A percentile compares a stretch with the other conserved stretches of the same genome.
Conservation (phyloP, 2,329 filamentous ascomycete genomes). For the Aureobasidium sp. region DNA sequence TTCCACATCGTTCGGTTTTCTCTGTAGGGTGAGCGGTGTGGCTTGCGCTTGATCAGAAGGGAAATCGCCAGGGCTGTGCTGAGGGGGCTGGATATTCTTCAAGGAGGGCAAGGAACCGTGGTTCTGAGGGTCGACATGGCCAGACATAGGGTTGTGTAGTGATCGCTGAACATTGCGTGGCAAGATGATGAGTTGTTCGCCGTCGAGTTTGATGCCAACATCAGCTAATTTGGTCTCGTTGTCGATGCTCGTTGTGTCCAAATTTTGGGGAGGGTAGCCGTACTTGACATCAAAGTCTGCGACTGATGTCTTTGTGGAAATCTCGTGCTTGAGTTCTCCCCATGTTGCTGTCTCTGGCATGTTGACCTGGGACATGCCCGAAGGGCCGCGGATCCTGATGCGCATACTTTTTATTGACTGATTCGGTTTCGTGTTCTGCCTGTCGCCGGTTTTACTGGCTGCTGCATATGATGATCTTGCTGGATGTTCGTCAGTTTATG, state of each 20-base stretch:
- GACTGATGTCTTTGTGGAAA: constrained; percentile 59
- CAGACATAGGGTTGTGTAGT: constrained; percentile 28
- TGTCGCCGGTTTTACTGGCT: neutral
- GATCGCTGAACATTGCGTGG: constrained; percentile 35
- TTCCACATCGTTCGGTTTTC: constrained; percentile 39
- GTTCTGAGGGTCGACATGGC: constrained; percentile 21
- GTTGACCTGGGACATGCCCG: constrained; percentile 63
- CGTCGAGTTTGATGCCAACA: constrained; percentile 56
- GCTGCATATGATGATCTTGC: no score
- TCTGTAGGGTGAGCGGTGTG: constrained; percentile 35
- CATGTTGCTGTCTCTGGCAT: constrained; percentile 63
- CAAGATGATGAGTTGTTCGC: constrained; percentile 61
- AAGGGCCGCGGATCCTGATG: constrained; percentile 67
- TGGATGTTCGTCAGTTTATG: neutral
- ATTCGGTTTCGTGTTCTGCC: neutral
- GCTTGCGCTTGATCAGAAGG: constrained; percentile 23
- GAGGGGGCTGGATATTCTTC: constrained; percentile 21
- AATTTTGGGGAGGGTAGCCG: constrained; percentile 69
- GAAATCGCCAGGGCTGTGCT: constrained; percentile 25
- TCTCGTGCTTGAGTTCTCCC: constrained; percentile 51
- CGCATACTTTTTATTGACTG: constrained; percentile 49
- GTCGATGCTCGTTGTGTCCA: constrained; percentile 53
- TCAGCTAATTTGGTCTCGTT: constrained; percentile 45
- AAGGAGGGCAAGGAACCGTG: constrained; percentile 23
- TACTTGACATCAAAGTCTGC: constrained; percentile 69